Evolutionary conservation across 768 basidiomycete genomes (phyloP).

Genomic region (Lentinula sp.): DNA sequence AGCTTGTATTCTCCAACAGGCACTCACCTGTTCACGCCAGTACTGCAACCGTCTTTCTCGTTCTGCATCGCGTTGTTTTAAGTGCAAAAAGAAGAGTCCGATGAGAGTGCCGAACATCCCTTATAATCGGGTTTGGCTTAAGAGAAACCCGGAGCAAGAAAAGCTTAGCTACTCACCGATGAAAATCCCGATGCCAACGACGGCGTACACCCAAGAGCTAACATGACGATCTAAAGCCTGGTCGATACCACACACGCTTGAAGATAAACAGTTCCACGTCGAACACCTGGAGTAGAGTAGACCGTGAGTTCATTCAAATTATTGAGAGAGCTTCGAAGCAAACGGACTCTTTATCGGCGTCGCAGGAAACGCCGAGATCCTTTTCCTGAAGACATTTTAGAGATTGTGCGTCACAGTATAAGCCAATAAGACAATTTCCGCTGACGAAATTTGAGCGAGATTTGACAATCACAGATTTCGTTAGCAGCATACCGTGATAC

Average conservation of each 20-base stretch:
- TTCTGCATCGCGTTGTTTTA: constrained; percentile 66
- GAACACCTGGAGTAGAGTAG: constrained; percentile 43
- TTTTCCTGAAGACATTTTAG: constrained; percentile 56
- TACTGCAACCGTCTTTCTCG: constrained; percentile 83
- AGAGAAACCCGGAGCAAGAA: background rate
- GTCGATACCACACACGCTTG: constrained; percentile 55
- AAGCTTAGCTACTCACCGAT: constrained; percentile 42
- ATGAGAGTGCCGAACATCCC: constrained; percentile 72
- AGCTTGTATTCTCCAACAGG: constrained; percentile 3
- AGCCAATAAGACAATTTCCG: constrained; percentile 65
- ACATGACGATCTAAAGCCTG: constrained; percentile 60
- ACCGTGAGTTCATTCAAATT: background rate
- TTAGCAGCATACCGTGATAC: constrained; percentile 60
- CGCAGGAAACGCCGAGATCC: constrained; percentile 51
- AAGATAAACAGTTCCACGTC: constrained; percentile 66
- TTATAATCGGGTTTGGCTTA: constrained; percentile 18
- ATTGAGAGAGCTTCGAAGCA: constrained; percentile 6
- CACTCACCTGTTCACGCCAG: constrained; percentile 76
- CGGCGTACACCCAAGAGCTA: constrained; percentile 60
- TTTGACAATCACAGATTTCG: background rate
- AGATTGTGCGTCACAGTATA: constrained; percentile 67
- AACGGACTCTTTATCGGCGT: constrained; percentile 59
- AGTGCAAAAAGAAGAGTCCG: constrained; percentile 64
- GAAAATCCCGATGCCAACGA: constrained; percentile 67
- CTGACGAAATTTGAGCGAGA: constrained; percentile 24